A percentile compares a stretch with the other conserved stretches of the same genome.
These are phyloP conservation scores for Apiospora hydei DNA, from an alignment of 2,329 filamentous ascomycete genomes.

Conservation along the genomic window DNA sequence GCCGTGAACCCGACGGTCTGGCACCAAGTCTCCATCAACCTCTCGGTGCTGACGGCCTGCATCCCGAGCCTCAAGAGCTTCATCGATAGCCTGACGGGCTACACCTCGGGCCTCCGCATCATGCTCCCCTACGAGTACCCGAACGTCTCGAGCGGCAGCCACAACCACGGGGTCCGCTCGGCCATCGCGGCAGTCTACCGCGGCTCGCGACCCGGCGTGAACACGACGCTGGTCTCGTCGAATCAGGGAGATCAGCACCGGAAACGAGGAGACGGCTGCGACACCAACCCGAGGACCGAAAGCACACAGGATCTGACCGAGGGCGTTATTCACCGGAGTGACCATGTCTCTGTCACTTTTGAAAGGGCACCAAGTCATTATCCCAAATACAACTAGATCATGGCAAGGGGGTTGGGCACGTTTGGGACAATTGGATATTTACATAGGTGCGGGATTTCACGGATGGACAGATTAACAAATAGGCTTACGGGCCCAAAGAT, in stretches of 20 bases:
- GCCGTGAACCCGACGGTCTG: constrained; percentile 25
- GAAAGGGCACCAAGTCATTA: background rate
- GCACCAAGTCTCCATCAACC: constrained; percentile 27
- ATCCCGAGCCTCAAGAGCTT: constrained; percentile 32
- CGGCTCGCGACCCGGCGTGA: background rate
- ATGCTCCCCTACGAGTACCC: constrained; percentile 13
- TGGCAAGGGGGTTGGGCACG: background rate
- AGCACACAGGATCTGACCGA: background rate
- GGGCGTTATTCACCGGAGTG: background rate
- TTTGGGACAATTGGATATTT: background rate
- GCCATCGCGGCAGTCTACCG: background rate
- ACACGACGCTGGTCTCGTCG: background rate
- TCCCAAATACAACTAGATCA: background rate
- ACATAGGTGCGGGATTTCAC: background rate
- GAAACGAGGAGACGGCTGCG: background rate
- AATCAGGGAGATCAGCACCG: background rate
- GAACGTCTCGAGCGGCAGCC: background rate
- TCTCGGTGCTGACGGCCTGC: constrained; percentile 33
- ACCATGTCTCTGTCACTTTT: background rate
- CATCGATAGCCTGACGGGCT: constrained; percentile 26
- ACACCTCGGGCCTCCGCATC: background rate
- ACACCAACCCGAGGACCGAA: background rate
- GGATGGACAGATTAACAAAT: background rate
- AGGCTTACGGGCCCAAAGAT: background rate
- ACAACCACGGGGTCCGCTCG: background rate